These are phyloP conservation scores for Plasmodium billcollinsi DNA, from an alignment of 169 alveolate species.

Conservation along the genomic window DNA sequence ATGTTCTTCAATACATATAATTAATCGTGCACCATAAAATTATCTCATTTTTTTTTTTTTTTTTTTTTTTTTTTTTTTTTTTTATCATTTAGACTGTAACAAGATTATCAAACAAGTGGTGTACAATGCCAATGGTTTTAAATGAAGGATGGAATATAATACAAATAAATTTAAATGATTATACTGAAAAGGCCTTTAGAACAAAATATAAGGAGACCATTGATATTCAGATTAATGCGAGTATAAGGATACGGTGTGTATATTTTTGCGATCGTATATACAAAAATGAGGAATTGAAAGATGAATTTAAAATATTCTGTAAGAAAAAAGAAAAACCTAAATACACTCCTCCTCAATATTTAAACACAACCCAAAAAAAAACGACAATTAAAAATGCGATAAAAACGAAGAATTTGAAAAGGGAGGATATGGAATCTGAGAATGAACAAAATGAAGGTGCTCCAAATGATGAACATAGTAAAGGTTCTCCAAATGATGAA, in stretches of 20 bases:
- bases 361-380: slow-evolving; percentile 38
- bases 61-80: neutral
- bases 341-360: slow-evolving; percentile 36
- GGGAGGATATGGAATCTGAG: neutral
- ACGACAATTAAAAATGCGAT: slow-evolving; percentile 20
- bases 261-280: slow-evolving; percentile 96
- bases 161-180: slow-evolving; percentile 96
- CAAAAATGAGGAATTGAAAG: slow-evolving; percentile 89
- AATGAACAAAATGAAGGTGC: neutral
- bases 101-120: slow-evolving; percentile 63
- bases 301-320: slow-evolving; percentile 55
- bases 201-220: slow-evolving; percentile 97
- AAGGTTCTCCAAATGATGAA: neutral
- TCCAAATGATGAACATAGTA: too few species aligned
- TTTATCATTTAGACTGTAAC: slow-evolving; percentile 54
- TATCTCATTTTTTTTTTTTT: too few species aligned
- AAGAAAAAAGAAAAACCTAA: slow-evolving; percentile 51
- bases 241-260: slow-evolving; percentile 96
- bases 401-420: slow-evolving; percentile 20
- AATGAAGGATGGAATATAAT: slow-evolving; percentile 98
- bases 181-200: slow-evolving; percentile 97
- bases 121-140: slow-evolving; percentile 98
- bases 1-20: too few species aligned
- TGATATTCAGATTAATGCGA: slow-evolving; percentile 96
- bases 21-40: neutral